Evolutionary conservation across 2,329 filamentous ascomycete species (phyloP).

Genomic region (Monosporascus sp.): DNA sequence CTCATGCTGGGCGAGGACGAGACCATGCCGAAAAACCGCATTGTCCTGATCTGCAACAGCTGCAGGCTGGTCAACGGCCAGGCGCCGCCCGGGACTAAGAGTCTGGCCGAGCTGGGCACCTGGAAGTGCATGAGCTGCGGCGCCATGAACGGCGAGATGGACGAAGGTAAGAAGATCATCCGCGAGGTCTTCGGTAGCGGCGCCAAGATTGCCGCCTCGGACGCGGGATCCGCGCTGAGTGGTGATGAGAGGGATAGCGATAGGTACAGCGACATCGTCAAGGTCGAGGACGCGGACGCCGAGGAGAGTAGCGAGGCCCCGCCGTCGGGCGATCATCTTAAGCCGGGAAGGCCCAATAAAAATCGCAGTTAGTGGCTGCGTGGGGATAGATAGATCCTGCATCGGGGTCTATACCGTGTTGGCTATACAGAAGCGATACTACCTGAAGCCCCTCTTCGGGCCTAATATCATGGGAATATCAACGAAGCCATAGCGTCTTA

Average conservation of each 20-base stretch:
- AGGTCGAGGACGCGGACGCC: slow-evolving; percentile 15
- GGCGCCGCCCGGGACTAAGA: slow-evolving; percentile 79
- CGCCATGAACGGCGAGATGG: slow-evolving; percentile 74
- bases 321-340: too few species aligned
- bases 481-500: too few species aligned
- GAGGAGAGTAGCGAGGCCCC: slow-evolving; percentile 11
- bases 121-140: slow-evolving; percentile 91
- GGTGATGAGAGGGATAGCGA: slow-evolving; percentile 14
- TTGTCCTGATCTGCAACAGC: slow-evolving; percentile 75
- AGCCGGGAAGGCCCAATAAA: too few species aligned
- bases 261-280: slow-evolving; percentile 16
- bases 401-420: too few species aligned
- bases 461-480: too few species aligned
- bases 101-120: slow-evolving; percentile 70
- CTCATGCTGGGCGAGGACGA: slow-evolving; percentile 93
- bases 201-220: not conserved
- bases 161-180: slow-evolving; percentile 69
- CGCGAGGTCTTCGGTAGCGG: slow-evolving; percentile 50
- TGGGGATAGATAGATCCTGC: too few species aligned
- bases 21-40: slow-evolving; percentile 82
- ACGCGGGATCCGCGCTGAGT: not conserved
- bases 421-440: too few species aligned
- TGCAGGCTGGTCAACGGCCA: slow-evolving; percentile 94
- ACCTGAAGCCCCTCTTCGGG: too few species aligned
- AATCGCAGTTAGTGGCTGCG: too few species aligned